These are phyloP conservation scores for Tulasnella calospora DNA, from an alignment of 768 basidiomycete genomes.

Conservation along the genomic window DNA sequence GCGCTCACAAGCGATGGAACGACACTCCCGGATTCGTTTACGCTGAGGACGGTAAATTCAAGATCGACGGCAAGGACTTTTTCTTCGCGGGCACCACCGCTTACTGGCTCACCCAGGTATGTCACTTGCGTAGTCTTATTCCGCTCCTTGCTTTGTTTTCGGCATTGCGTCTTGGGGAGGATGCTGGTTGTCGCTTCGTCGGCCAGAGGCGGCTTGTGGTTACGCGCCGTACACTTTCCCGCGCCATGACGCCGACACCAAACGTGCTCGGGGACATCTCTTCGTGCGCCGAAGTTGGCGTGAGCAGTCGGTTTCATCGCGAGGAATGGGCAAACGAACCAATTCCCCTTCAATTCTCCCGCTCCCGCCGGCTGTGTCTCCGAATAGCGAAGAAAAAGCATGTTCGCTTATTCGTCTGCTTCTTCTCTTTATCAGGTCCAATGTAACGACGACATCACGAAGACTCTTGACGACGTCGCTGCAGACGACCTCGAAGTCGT, in stretches of 20 bases:
- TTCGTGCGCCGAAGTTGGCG: not conserved
- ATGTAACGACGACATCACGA: slow-evolving; percentile 20
- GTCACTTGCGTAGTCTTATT: not conserved
- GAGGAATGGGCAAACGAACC: no score
- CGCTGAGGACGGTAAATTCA: slow-evolving; percentile 15
- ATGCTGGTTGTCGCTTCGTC: no score
- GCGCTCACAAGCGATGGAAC: not conserved
- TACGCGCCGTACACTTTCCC: not conserved
- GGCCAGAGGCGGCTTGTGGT: no score
- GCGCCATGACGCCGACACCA: not conserved
- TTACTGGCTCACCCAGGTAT: slow-evolving; percentile 25
- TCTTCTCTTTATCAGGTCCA: not conserved
- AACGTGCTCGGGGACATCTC: not conserved
- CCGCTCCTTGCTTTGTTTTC: no score
- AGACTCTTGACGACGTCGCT: slow-evolving; percentile 15
- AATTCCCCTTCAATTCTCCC: not conserved
- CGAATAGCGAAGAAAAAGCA: not conserved
- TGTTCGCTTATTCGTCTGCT: not conserved
- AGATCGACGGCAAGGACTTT: slow-evolving; percentile 15
- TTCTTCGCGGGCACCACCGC: slow-evolving; percentile 24
- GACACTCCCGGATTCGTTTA: slow-evolving; percentile 11
- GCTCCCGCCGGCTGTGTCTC: not conserved
- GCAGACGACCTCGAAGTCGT: slow-evolving; percentile 18
- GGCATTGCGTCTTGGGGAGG: no score
- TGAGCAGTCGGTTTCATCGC: not conserved